Conservation (phyloP, 2,329 filamentous ascomycete genomes). For the Elsinoe australis region DNA sequence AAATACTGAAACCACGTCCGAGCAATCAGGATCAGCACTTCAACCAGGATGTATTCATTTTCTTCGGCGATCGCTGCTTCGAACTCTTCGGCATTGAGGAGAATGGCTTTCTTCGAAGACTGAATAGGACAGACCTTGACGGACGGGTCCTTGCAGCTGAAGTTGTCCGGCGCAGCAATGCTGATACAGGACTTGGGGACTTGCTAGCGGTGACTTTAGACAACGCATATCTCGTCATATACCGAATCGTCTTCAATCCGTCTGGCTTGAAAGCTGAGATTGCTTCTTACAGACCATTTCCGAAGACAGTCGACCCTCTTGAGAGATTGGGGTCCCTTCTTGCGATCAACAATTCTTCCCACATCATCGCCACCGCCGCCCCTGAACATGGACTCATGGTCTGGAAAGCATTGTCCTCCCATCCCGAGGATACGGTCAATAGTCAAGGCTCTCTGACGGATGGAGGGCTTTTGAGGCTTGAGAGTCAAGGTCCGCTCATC, state of each 20-base stretch:
- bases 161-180: not conserved
- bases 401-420: not conserved
- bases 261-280: not conserved
- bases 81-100: not conserved
- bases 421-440: not conserved
- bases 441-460: not conserved
- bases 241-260: constrained; percentile 55
- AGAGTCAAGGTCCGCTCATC: constrained; percentile 23
- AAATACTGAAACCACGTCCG: constrained; percentile 69
- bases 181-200: constrained; percentile 39
- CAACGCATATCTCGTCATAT: constrained; percentile 56
- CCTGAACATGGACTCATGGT: constrained; percentile 45
- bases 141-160: constrained; percentile 12
- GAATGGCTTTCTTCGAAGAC: not conserved
- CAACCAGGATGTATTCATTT: constrained; percentile 68
- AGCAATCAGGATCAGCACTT: not conserved
- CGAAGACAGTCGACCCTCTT: constrained; percentile 47
- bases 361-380: constrained; percentile 60
- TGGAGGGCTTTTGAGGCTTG: not conserved
- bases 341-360: constrained; percentile 65
- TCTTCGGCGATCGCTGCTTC: constrained; percentile 67
- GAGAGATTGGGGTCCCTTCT: constrained; percentile 57
- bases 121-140: not conserved
- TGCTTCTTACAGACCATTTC: constrained; percentile 45
- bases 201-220: constrained; percentile 70